Evolutionary conservation across 805 yeast genomes (phyloP).

Genomic region (Naumovozyma dairenensis): DNA sequence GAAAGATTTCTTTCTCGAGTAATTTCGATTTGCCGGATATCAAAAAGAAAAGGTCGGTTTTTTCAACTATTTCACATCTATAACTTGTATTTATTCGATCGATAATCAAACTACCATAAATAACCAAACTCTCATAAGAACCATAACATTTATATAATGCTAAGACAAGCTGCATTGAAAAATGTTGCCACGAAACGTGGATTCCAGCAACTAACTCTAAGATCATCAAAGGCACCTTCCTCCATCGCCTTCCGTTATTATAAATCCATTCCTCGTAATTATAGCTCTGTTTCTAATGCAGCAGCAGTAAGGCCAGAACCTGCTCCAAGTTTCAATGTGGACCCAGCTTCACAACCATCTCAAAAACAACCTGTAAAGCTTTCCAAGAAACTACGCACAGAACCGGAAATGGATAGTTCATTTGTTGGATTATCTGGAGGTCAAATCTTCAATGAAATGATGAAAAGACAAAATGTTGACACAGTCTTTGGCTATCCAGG

Average conservation of each 20-base stretch:
- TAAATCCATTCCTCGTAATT: conserved; percentile 30
- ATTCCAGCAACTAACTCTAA: conserved; percentile 5
- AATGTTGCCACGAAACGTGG: conserved; percentile 12
- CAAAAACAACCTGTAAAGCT: background rate
- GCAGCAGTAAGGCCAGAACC: conserved; percentile 24
- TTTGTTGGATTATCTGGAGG: conserved; percentile 95
- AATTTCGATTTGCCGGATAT: no score
- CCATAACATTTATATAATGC: conserved; percentile 7
- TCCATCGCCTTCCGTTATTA: conserved; percentile 7
- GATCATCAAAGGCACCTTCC: background rate
- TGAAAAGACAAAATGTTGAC: conserved; percentile 91
- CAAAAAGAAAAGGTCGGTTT: no score
- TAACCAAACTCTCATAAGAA: conserved; percentile 1
- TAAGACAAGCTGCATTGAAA: conserved; percentile 17
- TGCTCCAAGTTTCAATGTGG: conserved; percentile 29
- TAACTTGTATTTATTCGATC: background rate
- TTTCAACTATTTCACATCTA: no score
- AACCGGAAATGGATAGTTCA: conserved; percentile 56
- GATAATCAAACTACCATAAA: background rate
- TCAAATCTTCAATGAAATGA: conserved; percentile 97
- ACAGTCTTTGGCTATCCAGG: conserved; percentile 97
- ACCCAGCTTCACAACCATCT: conserved; percentile 5
- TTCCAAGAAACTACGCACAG: background rate
- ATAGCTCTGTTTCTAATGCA: conserved; percentile 1
- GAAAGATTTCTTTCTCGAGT: background rate